Conservation (phyloP, 768 basidiomycete genomes). For the Phanerodontia chrysosporium region DNA sequence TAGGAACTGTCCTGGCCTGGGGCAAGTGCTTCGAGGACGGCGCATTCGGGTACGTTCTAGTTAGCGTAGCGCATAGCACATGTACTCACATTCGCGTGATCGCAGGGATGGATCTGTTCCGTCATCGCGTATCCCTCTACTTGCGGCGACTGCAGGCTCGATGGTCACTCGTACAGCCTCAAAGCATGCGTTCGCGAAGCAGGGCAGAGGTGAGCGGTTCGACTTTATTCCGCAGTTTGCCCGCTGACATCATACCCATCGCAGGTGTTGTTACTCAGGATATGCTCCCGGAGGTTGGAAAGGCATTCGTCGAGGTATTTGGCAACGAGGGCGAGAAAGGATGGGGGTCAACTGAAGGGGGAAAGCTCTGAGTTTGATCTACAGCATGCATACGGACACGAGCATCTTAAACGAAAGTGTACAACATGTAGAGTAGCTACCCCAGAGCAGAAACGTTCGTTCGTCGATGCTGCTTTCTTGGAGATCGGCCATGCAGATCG, state of each 20-base stretch:
- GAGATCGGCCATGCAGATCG: background rate
- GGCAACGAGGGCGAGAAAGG: slow-evolving; percentile 24
- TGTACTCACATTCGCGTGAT: background rate
- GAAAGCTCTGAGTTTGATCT: slow-evolving; percentile 10
- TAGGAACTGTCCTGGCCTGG: slow-evolving; percentile 93
- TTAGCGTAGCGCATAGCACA: background rate
- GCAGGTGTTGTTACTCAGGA: slow-evolving; percentile 27
- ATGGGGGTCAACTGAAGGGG: slow-evolving; percentile 4
- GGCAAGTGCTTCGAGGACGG: slow-evolving; percentile 89
- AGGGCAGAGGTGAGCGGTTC: slow-evolving; percentile 49
- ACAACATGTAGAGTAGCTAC: background rate
- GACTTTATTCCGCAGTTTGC: background rate
- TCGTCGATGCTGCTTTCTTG: background rate
- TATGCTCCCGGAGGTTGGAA: slow-evolving; percentile 25
- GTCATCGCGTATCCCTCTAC: slow-evolving; percentile 66
- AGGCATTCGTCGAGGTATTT: slow-evolving; percentile 26
- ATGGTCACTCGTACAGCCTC: slow-evolving; percentile 87
- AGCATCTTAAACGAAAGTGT: background rate
- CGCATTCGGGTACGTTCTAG: slow-evolving; percentile 56
- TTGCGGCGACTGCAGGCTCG: slow-evolving; percentile 84
- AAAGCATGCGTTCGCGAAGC: slow-evolving; percentile 65
- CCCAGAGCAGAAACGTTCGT: slow-evolving; percentile 7
- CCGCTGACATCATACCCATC: slow-evolving; percentile 4
- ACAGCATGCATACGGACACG: background rate
- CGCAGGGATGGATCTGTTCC: slow-evolving; percentile 51